A percentile compares a stretch with the other conserved stretches of the same genome.
Conservation (phyloP, 2,329 filamentous ascomycete species). For the Fusarium pininemorale region DNA sequence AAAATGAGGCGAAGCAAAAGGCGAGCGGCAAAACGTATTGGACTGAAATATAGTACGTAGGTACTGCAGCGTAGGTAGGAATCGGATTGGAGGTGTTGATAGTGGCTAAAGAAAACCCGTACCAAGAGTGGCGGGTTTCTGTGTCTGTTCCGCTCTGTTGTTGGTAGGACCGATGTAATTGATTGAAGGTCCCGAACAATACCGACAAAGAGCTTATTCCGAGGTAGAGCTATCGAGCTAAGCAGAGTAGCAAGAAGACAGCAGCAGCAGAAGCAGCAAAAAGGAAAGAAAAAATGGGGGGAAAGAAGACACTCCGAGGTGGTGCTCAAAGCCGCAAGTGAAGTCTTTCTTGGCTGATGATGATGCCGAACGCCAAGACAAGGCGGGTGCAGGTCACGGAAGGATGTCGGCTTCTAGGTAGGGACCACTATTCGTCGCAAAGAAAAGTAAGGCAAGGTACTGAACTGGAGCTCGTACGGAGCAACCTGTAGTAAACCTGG, state of each 20-base stretch:
- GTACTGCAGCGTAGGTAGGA: neutral
- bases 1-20: constrained; percentile 31
- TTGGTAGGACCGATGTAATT: constrained; percentile 5
- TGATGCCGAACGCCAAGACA: constrained; percentile 35
- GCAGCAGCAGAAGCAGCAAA: neutral
- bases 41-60: neutral
- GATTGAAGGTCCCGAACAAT: constrained; percentile 5
- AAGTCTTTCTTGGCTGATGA: constrained; percentile 25
- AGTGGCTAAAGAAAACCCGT: constrained; percentile 22
- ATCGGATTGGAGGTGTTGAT: constrained; percentile 21
- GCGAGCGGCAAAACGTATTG: constrained; percentile 5
- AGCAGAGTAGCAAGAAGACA: neutral
- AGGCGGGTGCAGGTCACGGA: constrained; percentile 34
- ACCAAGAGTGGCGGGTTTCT: constrained; percentile 19
- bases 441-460: neutral
- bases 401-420: constrained; percentile 28
- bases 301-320: neutral
- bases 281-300: neutral
- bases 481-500: constrained; percentile 1
- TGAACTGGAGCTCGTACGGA: neutral
- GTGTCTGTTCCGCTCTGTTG: constrained; percentile 6
- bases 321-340: neutral
- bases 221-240: constrained; percentile 10
- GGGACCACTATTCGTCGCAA: constrained; percentile 9
- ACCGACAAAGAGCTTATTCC: constrained; percentile 8